phyloP scores from a whole-genome alignment of 192 early-diverging fungal genomes.

The Lunasporangiospora selenospora region DNA sequence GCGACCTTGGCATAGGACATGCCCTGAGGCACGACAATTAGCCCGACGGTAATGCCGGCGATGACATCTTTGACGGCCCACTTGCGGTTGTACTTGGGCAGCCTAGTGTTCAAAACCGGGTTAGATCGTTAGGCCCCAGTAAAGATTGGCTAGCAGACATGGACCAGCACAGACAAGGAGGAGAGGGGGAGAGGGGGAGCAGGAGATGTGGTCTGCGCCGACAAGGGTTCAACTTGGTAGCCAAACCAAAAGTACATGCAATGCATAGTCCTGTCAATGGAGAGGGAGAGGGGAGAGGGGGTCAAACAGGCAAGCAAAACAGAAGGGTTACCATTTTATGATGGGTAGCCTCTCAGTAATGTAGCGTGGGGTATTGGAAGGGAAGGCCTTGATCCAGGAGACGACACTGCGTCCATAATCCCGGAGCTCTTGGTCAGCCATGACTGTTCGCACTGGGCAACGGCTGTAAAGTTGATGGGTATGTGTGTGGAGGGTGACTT shows the following conservation, averaged over 20 bases:
- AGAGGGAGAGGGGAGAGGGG: too few species aligned
- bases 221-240: too few species aligned
- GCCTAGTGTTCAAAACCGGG: conserved; percentile 21
- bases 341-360: conserved; percentile 24
- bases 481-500: too few species aligned
- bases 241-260: too few species aligned
- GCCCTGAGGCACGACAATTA: conserved; percentile 76
- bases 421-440: conserved; percentile 40
- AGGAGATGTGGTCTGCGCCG: background rate
- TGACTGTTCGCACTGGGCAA: background rate
- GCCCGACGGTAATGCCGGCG: conserved; percentile 77
- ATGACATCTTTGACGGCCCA: conserved; percentile 63
- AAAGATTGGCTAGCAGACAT: too few species aligned
- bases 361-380: conserved; percentile 31
- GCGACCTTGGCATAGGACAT: conserved; percentile 81
- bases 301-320: too few species aligned
- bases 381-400: conserved; percentile 32
- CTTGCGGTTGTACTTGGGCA: conserved; percentile 35
- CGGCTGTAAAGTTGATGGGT: too few species aligned
- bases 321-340: conserved; percentile 50
- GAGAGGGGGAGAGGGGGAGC: background rate
- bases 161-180: too few species aligned
- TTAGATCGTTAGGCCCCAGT: too few species aligned
- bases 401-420: conserved; percentile 26
- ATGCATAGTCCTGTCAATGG: too few species aligned